phyloP scores from a whole-genome alignment of 2,329 filamentous ascomycete species.

The Cercospora citrullina region DNA sequence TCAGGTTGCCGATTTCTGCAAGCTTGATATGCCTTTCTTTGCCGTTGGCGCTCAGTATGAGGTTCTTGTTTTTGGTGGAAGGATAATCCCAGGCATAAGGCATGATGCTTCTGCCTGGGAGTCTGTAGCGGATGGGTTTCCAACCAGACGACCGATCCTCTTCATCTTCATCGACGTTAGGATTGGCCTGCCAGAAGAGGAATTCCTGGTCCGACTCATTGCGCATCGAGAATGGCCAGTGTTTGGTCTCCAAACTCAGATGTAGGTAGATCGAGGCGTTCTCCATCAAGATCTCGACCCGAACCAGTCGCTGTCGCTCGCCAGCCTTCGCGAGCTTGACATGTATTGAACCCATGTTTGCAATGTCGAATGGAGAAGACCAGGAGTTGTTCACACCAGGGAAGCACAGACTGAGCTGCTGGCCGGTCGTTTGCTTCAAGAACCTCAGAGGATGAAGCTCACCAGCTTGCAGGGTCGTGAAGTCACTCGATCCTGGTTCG shows the following conservation, averaged over 20 bases:
- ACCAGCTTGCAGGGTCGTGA: constrained; percentile 74
- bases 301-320: constrained; percentile 82
- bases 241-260: constrained; percentile 84
- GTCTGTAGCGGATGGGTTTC: constrained; percentile 86
- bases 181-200: constrained; percentile 92
- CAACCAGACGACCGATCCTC: constrained; percentile 78
- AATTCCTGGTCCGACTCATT: constrained; percentile 98
- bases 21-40: constrained; percentile 91
- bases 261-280: constrained; percentile 91
- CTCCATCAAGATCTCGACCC: constrained; percentile 88
- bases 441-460: constrained; percentile 85
- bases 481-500: constrained; percentile 86
- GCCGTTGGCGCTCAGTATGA: constrained; percentile 75
- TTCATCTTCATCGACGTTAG: constrained; percentile 88
- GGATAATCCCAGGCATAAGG: constrained; percentile 99
- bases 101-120: constrained; percentile 96
- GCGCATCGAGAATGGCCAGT: constrained; percentile 98
- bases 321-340: constrained; percentile 90
- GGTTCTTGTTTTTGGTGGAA: constrained; percentile 91
- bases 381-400: constrained; percentile 94
- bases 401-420: constrained; percentile 90
- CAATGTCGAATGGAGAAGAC: constrained; percentile 97
- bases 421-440: constrained; percentile 76
- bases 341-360: constrained; percentile 87
- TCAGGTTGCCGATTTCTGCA: constrained; percentile 91